These are phyloP conservation scores for Meyerozyma athensensis DNA, from an alignment of 1,139 yeast species.

Conservation along the genomic window DNA sequence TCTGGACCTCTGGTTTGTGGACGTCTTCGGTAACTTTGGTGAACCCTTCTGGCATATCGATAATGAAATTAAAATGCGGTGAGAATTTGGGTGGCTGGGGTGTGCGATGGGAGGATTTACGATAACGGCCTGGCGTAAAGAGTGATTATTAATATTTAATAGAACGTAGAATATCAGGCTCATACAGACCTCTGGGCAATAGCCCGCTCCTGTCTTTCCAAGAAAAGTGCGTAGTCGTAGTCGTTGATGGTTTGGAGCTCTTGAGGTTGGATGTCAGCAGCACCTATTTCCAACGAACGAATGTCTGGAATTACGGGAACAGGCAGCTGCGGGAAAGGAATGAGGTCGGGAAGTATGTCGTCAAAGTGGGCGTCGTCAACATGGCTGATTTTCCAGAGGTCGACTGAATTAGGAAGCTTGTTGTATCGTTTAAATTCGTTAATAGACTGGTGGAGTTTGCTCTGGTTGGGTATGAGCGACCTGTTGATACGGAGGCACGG, in stretches of 20 bases:
- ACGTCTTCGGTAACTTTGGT: slow-evolving; percentile 48
- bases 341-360: slow-evolving; percentile 28
- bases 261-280: slow-evolving; percentile 1
- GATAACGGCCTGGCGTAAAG: neutral
- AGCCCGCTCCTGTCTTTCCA: slow-evolving; percentile 5
- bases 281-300: too few relatives aligned
- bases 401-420: slow-evolving; percentile 28
- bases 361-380: slow-evolving; percentile 36
- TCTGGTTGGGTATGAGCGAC: slow-evolving; percentile 24
- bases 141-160: too few relatives aligned
- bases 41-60: slow-evolving; percentile 26
- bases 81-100: neutral
- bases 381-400: slow-evolving; percentile 35
- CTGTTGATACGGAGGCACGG: slow-evolving; percentile 38
- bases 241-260: slow-evolving; percentile 3
- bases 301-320: too few relatives aligned
- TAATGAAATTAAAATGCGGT: slow-evolving; percentile 13
- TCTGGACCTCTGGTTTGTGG: slow-evolving; percentile 24
- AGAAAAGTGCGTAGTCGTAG: slow-evolving; percentile 9
- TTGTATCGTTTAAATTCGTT: slow-evolving; percentile 23
- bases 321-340: slow-evolving; percentile 12
- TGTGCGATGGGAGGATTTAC: neutral
- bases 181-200: neutral
- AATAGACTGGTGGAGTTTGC: slow-evolving; percentile 23
- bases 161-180: too few relatives aligned